Percentiles rank a stretch among this genome's conserved stretches.
Evolutionary conservation across 2,329 filamentous ascomycete species (phyloP).

Genomic region (Calonectria pauciramosa): DNA sequence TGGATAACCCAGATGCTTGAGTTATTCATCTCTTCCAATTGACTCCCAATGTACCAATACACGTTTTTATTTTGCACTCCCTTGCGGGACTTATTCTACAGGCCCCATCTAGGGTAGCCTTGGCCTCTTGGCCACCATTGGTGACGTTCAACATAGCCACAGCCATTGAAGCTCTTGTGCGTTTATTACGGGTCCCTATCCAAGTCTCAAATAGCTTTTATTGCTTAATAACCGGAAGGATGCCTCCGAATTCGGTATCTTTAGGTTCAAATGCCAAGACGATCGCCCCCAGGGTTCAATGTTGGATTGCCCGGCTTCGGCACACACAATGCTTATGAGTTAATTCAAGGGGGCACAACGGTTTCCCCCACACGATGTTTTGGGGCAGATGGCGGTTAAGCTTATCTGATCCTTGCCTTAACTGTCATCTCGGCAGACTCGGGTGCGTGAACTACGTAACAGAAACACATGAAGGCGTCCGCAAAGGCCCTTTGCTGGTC

Average conservation of each 20-base stretch:
- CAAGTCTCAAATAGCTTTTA: neutral
- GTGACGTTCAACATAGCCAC: neutral
- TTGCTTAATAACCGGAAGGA: neutral
- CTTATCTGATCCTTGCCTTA: neutral
- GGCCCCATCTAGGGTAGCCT: neutral
- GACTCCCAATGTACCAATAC: neutral
- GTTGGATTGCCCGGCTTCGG: neutral
- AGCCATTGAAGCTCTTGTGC: neutral
- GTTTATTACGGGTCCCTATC: neutral
- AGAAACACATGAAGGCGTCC: neutral
- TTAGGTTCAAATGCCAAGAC: neutral
- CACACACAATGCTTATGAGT: neutral
- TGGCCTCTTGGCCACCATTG: neutral
- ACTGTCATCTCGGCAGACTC: neutral
- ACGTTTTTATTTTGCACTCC: neutral
- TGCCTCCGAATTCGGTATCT: neutral
- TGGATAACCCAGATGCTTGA: neutral
- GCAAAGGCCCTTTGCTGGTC: neutral
- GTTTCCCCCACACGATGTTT: no score
- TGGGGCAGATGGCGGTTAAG: neutral
- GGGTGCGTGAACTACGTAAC: neutral
- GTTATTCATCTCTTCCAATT: neutral
- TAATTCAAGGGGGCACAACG: neutral
- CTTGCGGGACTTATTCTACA: neutral
- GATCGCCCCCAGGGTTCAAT: neutral